A percentile compares a stretch with the other conserved stretches of the same genome.
Conservation (phyloP, 2,329 filamentous ascomycete genomes). For the Fusarium sterilihyphosum region DNA sequence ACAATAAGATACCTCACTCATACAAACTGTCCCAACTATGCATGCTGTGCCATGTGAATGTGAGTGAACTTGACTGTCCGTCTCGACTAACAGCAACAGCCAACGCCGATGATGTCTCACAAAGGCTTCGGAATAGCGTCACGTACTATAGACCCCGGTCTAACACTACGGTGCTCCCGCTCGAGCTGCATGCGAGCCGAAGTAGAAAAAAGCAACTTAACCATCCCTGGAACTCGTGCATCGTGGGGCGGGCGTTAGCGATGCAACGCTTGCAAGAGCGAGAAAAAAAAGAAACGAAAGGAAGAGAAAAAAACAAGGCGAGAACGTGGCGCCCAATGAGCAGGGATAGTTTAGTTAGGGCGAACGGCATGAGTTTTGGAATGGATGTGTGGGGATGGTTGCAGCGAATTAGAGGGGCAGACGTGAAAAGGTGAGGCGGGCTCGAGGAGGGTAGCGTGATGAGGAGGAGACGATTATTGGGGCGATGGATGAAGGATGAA, state of each 20-base stretch:
- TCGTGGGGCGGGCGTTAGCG: slow-evolving; percentile 23
- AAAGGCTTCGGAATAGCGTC: neutral
- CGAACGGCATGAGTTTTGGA: slow-evolving; percentile 41
- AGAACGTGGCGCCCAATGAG: slow-evolving; percentile 37
- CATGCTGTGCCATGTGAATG: neutral
- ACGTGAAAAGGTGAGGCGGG: slow-evolving; percentile 32
- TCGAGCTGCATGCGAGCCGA: slow-evolving; percentile 5
- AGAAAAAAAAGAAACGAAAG: neutral
- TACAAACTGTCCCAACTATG: neutral
- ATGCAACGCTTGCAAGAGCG: slow-evolving; percentile 14
- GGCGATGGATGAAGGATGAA: slow-evolving; percentile 29
- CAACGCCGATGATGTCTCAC: neutral
- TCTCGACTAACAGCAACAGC: neutral
- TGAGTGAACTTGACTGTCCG: neutral
- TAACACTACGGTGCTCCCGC: slow-evolving; percentile 3
- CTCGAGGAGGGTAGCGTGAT: slow-evolving; percentile 33
- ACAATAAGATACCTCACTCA: slow-evolving; percentile 34
- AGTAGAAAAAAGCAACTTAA: slow-evolving; percentile 16
- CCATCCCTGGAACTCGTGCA: slow-evolving; percentile 12
- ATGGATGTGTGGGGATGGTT: slow-evolving; percentile 27
- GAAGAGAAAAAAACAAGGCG: slow-evolving; percentile 33
- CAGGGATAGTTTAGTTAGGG: slow-evolving; percentile 25
- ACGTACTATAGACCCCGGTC: neutral
- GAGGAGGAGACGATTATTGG: slow-evolving; percentile 36
- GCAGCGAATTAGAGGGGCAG: slow-evolving; percentile 14